Evolutionary conservation across 2,329 filamentous ascomycete species (phyloP), one percentile per base, ranked within the genome.

Genomic region (Aureobasidium sp.): DNA sequence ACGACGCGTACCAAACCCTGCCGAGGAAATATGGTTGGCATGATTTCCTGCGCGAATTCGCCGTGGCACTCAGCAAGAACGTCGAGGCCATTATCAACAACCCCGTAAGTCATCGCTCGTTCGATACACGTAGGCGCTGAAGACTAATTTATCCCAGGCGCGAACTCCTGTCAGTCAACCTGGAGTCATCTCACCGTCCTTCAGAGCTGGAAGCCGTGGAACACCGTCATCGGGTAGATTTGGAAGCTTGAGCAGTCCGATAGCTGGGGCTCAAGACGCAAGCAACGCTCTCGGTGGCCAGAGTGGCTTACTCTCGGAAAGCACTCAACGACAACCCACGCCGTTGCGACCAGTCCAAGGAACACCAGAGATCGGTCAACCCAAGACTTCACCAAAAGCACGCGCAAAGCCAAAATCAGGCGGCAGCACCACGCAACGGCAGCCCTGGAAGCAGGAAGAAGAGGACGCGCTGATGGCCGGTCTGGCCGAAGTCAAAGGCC

Each of bases 391-490:
- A 43, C 50, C 61, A 79, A 53, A 77, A 80, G 60, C 76, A 79
- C 10, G 70, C 79, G 11, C 81, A 80, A 5, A 81, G 77, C 57
- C 79, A 1, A 61, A 60, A n/a, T n/a, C 46, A 13, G 49, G 50
- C 7, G 31, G 35, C 10, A 37, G 43, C 15, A 42, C 45, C 17
- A 62, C 62, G 13, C 61, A 61, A 19, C 70, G 91, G 33, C 83
- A 91, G 29, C 90, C 91, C 0, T 96, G 91, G 91, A 90, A 87
- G 0, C 85, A 88, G 4, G 89, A 94, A 64, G 91, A 96, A 73
- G 91, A 96, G 70, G 90, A 91, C 71, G 90, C 91, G 0, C 79
- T 96, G 19, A 93, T 96, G 87, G 84, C 88, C 51, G 91, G 91
- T 0, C 82, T 96, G 4, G 91, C 95, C 69, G 84, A 88, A 70